These are phyloP conservation scores for Neonectria faginata DNA, from an alignment of 2,329 filamentous ascomycete genomes.

Conservation along the genomic window DNA sequence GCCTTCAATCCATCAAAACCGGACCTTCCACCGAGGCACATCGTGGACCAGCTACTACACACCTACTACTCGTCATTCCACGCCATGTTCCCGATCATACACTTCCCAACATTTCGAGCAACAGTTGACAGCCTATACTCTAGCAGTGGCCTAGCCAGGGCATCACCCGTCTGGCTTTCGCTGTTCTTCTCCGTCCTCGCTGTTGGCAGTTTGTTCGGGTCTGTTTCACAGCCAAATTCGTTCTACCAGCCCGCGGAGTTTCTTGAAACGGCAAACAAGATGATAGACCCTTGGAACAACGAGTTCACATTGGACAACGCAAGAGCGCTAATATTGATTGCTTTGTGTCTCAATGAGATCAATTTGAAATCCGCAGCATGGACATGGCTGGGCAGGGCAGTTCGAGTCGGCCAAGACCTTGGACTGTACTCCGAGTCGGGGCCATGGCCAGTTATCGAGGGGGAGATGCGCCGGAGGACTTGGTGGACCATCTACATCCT, in stretches of 20 bases:
- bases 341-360: slow-evolving; percentile 85
- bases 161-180: slow-evolving; percentile 78
- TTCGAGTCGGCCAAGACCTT: slow-evolving; percentile 85
- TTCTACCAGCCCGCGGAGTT: slow-evolving; percentile 69
- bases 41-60: slow-evolving; percentile 78
- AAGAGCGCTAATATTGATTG: slow-evolving; percentile 76
- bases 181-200: slow-evolving; percentile 87
- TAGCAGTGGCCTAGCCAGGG: slow-evolving; percentile 64
- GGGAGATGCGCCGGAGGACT: slow-evolving; percentile 85
- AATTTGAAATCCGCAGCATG: slow-evolving; percentile 88
- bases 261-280: slow-evolving; percentile 75
- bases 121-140: slow-evolving; percentile 83
- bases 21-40: slow-evolving; percentile 75
- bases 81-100: slow-evolving; percentile 83
- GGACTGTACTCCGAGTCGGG: slow-evolving; percentile 82
- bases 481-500: slow-evolving; percentile 97
- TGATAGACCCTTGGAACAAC: slow-evolving; percentile 86
- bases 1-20: slow-evolving; percentile 67
- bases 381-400: slow-evolving; percentile 84
- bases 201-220: slow-evolving; percentile 80
- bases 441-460: slow-evolving; percentile 79
- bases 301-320: slow-evolving; percentile 81
- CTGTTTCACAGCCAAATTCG: slow-evolving; percentile 65
- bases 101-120: slow-evolving; percentile 85
- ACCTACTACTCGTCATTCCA: slow-evolving; percentile 84